A percentile compares a stretch with the other conserved stretches of the same genome.
These are phyloP conservation scores for Nannizziopsis barbatae DNA, from an alignment of 2,329 filamentous ascomycete species.

Conservation along the genomic window DNA sequence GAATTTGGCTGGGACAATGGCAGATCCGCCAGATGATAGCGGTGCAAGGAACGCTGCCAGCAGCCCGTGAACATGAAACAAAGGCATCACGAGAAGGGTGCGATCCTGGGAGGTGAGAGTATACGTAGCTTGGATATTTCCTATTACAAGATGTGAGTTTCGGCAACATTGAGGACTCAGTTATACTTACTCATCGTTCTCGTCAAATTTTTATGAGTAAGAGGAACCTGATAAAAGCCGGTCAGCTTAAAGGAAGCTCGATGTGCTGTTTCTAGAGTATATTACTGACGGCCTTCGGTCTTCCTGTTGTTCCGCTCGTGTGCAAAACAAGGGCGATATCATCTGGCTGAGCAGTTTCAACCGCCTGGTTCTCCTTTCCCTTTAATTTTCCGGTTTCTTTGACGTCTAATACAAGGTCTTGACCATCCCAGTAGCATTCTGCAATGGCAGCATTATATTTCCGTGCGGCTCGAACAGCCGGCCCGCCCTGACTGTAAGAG, in stretches of 20 bases:
- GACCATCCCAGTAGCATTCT: constrained; percentile 69
- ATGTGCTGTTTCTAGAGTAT: neutral
- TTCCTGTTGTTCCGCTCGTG: constrained; percentile 73
- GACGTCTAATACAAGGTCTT: constrained; percentile 62
- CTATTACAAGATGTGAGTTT: constrained; percentile 25
- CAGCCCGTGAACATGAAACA: constrained; percentile 85
- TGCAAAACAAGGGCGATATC: constrained; percentile 74
- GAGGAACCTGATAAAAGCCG: constrained; percentile 47
- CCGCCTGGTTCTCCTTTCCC: constrained; percentile 37
- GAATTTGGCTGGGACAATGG: constrained; percentile 68
- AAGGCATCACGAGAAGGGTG: constrained; percentile 78
- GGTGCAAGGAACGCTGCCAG: constrained; percentile 72
- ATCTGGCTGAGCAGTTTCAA: constrained; percentile 54
- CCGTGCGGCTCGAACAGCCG: constrained; percentile 63
- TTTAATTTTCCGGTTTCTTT: constrained; percentile 62
- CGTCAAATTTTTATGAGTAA: constrained; percentile 70
- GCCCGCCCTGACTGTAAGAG: constrained; percentile 53
- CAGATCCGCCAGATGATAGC: constrained; percentile 62
- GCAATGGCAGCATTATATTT: constrained; percentile 76
- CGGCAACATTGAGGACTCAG: no score
- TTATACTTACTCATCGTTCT: constrained; percentile 59
- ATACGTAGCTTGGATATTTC: constrained; percentile 71
- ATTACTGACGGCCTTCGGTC: constrained; percentile 62
- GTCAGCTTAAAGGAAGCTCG: constrained; percentile 6
- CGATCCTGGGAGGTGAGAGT: constrained; percentile 58